Evolutionary conservation across 2,329 filamentous ascomycete genomes (phyloP).

Genomic region (Escovopsis sp.): DNA sequence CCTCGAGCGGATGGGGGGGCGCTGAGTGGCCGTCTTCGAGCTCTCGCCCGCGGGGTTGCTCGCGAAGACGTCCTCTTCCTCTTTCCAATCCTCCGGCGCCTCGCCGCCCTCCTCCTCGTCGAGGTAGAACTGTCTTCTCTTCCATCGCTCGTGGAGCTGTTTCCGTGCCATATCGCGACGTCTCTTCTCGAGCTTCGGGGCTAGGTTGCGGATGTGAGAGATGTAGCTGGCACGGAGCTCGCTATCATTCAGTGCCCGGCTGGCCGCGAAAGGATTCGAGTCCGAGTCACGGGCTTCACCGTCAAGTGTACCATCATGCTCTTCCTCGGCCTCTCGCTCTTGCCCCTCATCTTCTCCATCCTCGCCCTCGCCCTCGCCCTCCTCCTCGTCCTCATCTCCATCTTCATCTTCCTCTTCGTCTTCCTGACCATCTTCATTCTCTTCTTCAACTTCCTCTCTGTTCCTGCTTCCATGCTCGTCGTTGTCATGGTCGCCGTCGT

Average conservation of each 20-base stretch:
- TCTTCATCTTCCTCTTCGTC: background rate
- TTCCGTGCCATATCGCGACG: constrained; percentile 31
- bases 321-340: constrained; percentile 11
- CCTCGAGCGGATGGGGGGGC: constrained; percentile 30
- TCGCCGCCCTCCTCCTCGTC: constrained; percentile 68
- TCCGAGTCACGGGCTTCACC: background rate
- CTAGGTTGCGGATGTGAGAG: constrained; percentile 20
- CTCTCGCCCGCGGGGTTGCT: constrained; percentile 22
- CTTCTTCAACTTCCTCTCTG: too few species aligned
- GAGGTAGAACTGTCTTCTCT: constrained; percentile 63
- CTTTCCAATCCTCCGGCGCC: constrained; percentile 49
- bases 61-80: constrained; percentile 41
- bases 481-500: too few species aligned
- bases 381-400: constrained; percentile 11
- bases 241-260: constrained; percentile 20
- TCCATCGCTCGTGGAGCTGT: constrained; percentile 58
- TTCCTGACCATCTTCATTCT: too few species aligned
- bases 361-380: constrained; percentile 8
- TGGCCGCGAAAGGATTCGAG: constrained; percentile 9
- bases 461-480: too few species aligned
- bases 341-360: constrained; percentile 11
- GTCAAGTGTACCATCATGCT: constrained; percentile 4
- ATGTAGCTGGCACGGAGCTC: constrained; percentile 25
- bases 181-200: constrained; percentile 24
- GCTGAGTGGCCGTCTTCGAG: constrained; percentile 27